Evolutionary conservation across 2,329 filamentous ascomycete species (phyloP), one percentile per base, ranked within the genome.

Genomic region (Diaporthe citrichinensis): DNA sequence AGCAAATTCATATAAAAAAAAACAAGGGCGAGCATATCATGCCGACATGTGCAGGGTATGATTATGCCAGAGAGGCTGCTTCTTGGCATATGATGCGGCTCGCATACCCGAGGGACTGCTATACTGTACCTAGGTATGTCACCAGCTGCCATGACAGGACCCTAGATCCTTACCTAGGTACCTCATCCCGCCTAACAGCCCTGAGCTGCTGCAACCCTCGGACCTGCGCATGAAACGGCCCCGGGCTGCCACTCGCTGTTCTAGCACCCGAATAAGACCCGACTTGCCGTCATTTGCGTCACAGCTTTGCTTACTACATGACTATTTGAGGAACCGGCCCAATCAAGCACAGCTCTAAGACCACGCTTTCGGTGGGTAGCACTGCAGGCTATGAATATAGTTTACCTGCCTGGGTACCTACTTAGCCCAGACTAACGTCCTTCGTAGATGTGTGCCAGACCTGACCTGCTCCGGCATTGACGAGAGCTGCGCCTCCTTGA

Each of bases 1-100:
- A 72, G n/a, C 74, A 68, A 71, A 46, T 36, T 23, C 34, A 82
- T 83, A 81, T 82, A 58, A 49, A 57, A 3, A 76, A 77, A 58
- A 49, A 57, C 5, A 76, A 77, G 25, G 5, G 7, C 36, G 6
- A 10, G n/a, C 23, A 4, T 61, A 12, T 10, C 9, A 14, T n/a
- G 10, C 28, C 17, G 25, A n/a, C 46, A 23, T 25, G 46, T 20
- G 34, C 46, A 68, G 41, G 31, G 49, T 23, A 10, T 12, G 1
- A n/a, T 20, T 6, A 4, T 25, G 20, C 28, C 31, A 17, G 23
- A 25, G 20, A 20, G 62, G n/a, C 10, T 20, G 44, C 28, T 51
- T 23, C 61, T 65, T 28, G 49, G 34, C 46, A 55, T 41, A 41
- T 53, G 34, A 68, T 55, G 65, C 65, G 46, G 65, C 65, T 68